Evolutionary conservation across 2,329 filamentous ascomycete species (phyloP).

Genomic region (Cercospora zeae-maydis): DNA sequence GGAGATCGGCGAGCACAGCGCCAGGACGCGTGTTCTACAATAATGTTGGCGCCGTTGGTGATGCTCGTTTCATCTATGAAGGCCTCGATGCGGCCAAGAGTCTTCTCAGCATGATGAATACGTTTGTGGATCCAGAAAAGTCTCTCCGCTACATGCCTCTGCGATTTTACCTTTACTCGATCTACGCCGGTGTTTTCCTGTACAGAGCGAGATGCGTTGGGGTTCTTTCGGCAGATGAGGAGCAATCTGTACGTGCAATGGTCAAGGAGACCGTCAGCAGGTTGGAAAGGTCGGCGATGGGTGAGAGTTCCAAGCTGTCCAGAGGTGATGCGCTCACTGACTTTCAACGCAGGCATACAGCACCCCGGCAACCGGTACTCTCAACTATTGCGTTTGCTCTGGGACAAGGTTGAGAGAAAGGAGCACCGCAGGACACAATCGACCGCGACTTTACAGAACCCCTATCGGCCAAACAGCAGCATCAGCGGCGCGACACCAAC

Average conservation of each 20-base stretch:
- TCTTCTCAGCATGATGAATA: constrained; percentile 49
- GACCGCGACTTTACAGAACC: constrained; percentile 34
- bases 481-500: constrained; percentile 36
- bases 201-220: constrained; percentile 49
- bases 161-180: constrained; percentile 49
- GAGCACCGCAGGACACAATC: constrained; percentile 27
- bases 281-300: constrained; percentile 45
- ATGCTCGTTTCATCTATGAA: constrained; percentile 51
- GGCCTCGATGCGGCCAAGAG: constrained; percentile 50
- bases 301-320: constrained; percentile 10
- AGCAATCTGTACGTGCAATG: constrained; percentile 46
- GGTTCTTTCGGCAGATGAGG: constrained; percentile 47
- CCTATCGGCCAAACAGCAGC: constrained; percentile 41
- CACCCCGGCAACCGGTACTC: constrained; percentile 49
- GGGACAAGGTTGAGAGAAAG: constrained; percentile 45
- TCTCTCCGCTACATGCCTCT: constrained; percentile 48
- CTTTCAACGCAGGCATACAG: constrained; percentile 31
- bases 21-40: constrained; percentile 44
- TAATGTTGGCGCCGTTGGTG: constrained; percentile 49
- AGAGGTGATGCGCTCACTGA: neutral
- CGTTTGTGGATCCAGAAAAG: constrained; percentile 48
- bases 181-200: constrained; percentile 49
- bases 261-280: constrained; percentile 46
- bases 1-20: constrained; percentile 21
- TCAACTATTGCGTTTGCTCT: constrained; percentile 46